Conservation (phyloP, 352 stramenopile genomes). For the Globisporangium paroecandrum region DNA sequence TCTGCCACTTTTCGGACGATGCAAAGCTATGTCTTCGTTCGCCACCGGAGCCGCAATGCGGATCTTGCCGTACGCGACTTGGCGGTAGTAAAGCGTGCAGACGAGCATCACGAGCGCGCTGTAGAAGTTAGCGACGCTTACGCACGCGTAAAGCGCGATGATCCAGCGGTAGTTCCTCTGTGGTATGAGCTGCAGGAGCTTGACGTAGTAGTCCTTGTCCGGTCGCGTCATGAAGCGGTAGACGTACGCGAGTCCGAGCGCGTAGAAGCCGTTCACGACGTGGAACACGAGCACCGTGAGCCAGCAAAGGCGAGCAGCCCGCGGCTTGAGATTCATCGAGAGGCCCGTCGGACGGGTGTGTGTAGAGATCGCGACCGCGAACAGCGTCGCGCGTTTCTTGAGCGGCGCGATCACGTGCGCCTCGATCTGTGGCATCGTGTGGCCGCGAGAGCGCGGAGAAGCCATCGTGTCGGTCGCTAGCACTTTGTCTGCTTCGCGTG, state of each 20-base stretch:
- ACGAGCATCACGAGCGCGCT: conserved; percentile 10
- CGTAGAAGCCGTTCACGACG: conserved; percentile 14
- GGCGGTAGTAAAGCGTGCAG: conserved; percentile 10
- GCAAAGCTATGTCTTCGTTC: background rate
- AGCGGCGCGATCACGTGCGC: background rate
- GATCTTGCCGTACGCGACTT: conserved; percentile 8
- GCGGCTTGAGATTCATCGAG: conserved; percentile 4
- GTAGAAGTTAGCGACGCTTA: conserved; percentile 17
- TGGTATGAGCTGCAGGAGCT: conserved; percentile 15
- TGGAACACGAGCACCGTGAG: conserved; percentile 10
- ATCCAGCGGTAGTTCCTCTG: conserved; percentile 13
- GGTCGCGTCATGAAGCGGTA: conserved; percentile 11
- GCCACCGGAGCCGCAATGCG: background rate
- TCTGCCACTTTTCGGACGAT: background rate
- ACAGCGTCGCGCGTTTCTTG: conserved; percentile 9
- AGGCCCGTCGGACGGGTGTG: background rate
- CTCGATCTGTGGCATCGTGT: conserved; percentile 1
- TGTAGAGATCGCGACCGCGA: conserved; percentile 6
- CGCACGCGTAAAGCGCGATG: conserved; percentile 9
- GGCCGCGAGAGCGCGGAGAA: background rate
- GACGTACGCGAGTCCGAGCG: conserved; percentile 13
- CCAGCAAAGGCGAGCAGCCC: conserved; percentile 9
- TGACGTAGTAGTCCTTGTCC: conserved; percentile 16
- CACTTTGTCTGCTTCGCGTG: background rate
- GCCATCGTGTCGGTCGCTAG: background rate